These are phyloP conservation scores for Ocimum tenuiflorum DNA, from an alignment of 257 asterid species.

Conservation along the genomic window DNA sequence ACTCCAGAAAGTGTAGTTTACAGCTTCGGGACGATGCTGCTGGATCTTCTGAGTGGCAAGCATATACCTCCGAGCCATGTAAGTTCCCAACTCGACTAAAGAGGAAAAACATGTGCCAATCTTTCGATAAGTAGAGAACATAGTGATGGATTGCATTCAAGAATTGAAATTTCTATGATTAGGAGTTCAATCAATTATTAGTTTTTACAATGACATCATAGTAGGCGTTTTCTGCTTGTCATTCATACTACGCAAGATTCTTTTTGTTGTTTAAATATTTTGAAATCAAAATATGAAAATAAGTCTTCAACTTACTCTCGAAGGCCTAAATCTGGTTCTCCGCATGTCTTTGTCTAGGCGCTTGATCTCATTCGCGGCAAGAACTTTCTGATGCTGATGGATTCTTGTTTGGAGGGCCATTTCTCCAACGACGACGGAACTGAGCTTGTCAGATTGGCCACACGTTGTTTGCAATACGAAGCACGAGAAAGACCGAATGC, in stretches of 20 bases:
- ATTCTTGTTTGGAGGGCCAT: slow-evolving; percentile 85
- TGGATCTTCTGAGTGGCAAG: slow-evolving; percentile 66
- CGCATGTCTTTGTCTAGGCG: slow-evolving; percentile 27
- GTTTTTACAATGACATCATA: no score
- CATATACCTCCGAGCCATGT: no score
- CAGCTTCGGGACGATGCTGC: slow-evolving; percentile 61
- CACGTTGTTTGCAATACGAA: slow-evolving; percentile 92
- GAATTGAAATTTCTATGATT: no score
- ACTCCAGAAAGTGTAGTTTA: slow-evolving; percentile 57
- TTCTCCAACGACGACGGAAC: slow-evolving; percentile 78
- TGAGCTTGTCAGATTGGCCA: slow-evolving; percentile 77
- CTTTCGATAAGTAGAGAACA: neutral
- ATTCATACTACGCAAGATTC: no score
- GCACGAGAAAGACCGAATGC: slow-evolving; percentile 85
- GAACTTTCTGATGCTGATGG: slow-evolving; percentile 55
- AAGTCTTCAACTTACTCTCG: no score
- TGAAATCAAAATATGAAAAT: neutral
- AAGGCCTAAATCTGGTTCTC: neutral
- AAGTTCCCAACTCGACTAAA: neutral
- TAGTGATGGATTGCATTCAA: neutral
- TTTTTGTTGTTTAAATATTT: neutral
- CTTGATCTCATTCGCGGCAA: slow-evolving; percentile 58
- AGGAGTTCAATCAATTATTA: neutral
- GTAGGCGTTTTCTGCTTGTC: no score
- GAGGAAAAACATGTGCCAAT: neutral